A percentile compares a stretch with the other conserved stretches of the same genome.
Conservation (phyloP, 176 grass and related monocot species). For the Rhynchospora breviuscula region DNA sequence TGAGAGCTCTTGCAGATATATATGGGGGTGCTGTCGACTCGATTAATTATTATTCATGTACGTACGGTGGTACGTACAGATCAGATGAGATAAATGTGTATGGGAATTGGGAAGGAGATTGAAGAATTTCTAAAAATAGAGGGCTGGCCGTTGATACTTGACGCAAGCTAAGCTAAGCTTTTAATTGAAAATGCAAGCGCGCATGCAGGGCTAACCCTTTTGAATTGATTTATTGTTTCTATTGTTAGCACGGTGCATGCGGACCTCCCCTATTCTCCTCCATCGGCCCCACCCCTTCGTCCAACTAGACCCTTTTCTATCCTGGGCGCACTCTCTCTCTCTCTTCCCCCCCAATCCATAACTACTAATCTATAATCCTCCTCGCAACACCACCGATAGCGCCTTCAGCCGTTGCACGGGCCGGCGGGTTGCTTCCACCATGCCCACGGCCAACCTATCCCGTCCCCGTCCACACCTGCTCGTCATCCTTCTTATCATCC, state of each 20-base stretch:
- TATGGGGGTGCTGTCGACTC: neutral
- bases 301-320: conserved; percentile 14
- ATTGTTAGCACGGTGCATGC: conserved; percentile 21
- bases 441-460: conserved; percentile 20
- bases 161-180: neutral
- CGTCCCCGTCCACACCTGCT: conserved; percentile 25
- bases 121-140: neutral
- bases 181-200: neutral
- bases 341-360: neutral
- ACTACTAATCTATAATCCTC: neutral
- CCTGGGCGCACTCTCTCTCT: neutral
- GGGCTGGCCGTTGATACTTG: neutral
- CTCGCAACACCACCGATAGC: neutral
- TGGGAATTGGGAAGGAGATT: neutral
- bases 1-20: too few species aligned
- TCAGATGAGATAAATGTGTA: too few species aligned
- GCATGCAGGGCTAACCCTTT: neutral
- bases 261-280: conserved; percentile 12
- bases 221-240: neutral
- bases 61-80: too few species aligned
- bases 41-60: neutral
- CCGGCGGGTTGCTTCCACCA: conserved; percentile 28
- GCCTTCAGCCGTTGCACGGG: conserved; percentile 17
- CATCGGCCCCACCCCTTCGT: neutral
- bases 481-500: neutral